A percentile compares a stretch with the other conserved stretches of the same genome.
phyloP scores from a whole-genome alignment of 1,139 yeast genomes.

The Candida tetrigidarum region DNA sequence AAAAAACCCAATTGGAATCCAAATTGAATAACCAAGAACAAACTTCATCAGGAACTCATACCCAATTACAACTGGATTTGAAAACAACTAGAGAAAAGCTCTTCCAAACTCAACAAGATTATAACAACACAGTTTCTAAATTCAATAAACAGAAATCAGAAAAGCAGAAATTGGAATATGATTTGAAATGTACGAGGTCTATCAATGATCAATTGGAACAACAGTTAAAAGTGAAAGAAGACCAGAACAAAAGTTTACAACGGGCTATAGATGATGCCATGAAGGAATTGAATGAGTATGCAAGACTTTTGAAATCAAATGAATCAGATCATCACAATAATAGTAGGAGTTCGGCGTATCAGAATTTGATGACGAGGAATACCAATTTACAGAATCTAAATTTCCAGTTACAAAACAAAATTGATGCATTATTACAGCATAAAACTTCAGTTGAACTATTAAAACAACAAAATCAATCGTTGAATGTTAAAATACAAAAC shows the following conservation, averaged over 20 bases:
- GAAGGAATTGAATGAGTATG: constrained; percentile 34
- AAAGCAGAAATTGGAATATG: constrained; percentile 35
- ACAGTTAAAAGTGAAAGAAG: constrained; percentile 25
- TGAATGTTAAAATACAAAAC: constrained; percentile 39
- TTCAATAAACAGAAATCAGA: constrained; percentile 27
- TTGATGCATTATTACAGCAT: constrained; percentile 40
- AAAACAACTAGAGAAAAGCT: constrained; percentile 23
- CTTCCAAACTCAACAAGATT: constrained; percentile 17
- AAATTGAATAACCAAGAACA: constrained; percentile 52
- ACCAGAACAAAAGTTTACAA: constrained; percentile 22
- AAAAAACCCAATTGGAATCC: constrained; percentile 59
- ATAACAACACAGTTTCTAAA: constrained; percentile 27
- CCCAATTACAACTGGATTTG: constrained; percentile 37
- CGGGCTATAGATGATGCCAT: constrained; percentile 53
- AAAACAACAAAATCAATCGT: constrained; percentile 40
- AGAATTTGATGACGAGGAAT: constrained; percentile 32
- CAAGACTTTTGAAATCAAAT: constrained; percentile 15
- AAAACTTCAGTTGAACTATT: constrained; percentile 44
- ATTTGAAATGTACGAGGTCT: constrained; percentile 32
- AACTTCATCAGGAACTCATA: constrained; percentile 41
- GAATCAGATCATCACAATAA: constrained; percentile 15
- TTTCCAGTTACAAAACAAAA: constrained; percentile 30
- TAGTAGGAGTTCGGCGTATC: constrained; percentile 22
- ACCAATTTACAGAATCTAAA: constrained; percentile 36
- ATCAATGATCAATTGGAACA: constrained; percentile 34